These are phyloP conservation scores for Pseudogymnoascus pannorum DNA, from an alignment of 2,329 filamentous ascomycete genomes.

Conservation along the genomic window DNA sequence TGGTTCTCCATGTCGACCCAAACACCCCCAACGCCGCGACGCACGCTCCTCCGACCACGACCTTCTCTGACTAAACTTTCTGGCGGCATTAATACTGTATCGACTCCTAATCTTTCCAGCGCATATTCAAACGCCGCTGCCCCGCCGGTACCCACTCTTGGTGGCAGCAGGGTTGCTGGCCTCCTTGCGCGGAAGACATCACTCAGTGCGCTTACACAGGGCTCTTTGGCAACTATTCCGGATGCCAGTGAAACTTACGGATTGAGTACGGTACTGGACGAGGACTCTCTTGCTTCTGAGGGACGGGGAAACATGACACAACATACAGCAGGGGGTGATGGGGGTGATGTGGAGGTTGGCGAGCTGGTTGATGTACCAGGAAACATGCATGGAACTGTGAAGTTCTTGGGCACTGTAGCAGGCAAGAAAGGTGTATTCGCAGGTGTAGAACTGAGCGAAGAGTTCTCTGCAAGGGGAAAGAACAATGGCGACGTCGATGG, in stretches of 20 bases:
- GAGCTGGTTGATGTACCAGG: constrained; percentile 88
- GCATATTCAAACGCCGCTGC: constrained; percentile 18
- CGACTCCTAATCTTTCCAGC: constrained; percentile 50
- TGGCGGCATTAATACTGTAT: constrained; percentile 40
- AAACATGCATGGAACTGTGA: constrained; percentile 82
- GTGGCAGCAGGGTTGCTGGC: constrained; percentile 16
- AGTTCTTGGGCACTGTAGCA: constrained; percentile 77
- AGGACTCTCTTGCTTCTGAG: constrained; percentile 30
- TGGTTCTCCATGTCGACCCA: constrained; percentile 15
- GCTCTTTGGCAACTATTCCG: constrained; percentile 56
- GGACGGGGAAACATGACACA: constrained; percentile 40
- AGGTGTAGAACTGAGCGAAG: constrained; percentile 77
- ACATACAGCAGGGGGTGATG: constrained; percentile 46
- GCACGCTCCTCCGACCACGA: constrained; percentile 28
- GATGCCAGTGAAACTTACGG: constrained; percentile 60
- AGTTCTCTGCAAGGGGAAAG: constrained; percentile 80
- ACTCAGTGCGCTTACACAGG: constrained; percentile 59
- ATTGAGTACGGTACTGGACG: constrained; percentile 46
- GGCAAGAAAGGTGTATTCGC: constrained; percentile 90
- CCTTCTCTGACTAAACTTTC: constrained; percentile 19
- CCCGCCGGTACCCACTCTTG: constrained; percentile 2
- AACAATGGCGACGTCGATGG: constrained; percentile 96
- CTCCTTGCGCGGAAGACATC: constrained; percentile 63
- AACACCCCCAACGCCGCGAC: constrained; percentile 22
- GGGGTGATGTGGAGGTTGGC: constrained; percentile 60